These are phyloP conservation scores for Podosphaera xanthii DNA, from an alignment of 2,329 filamentous ascomycete species.

Conservation along the genomic window DNA sequence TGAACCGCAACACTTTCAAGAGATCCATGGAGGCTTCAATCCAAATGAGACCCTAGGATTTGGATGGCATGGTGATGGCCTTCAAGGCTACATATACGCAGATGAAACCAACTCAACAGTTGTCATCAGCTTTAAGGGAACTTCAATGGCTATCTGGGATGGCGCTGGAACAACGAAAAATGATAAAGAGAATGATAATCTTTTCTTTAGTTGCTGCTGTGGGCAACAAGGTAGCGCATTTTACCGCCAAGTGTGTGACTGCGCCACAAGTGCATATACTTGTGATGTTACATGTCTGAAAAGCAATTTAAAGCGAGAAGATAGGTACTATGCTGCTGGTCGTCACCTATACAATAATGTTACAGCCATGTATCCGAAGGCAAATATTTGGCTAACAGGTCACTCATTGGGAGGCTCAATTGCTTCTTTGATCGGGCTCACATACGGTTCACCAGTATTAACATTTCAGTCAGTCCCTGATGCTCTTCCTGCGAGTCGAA, in stretches of 20 bases:
- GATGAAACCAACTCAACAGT: constrained; percentile 70
- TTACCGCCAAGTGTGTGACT: constrained; percentile 85
- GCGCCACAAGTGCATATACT: constrained; percentile 63
- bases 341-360: constrained; percentile 83
- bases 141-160: constrained; percentile 74
- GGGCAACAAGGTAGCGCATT: constrained; percentile 76
- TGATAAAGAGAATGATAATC: constrained; percentile 92
- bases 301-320: constrained; percentile 53
- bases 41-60: constrained; percentile 67
- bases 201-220: constrained; percentile 96
- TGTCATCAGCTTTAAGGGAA: constrained; percentile 83
- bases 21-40: constrained; percentile 60
- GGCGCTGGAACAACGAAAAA: constrained; percentile 94
- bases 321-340: constrained; percentile 76
- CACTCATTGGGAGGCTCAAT: constrained; percentile 86
- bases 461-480: constrained; percentile 89
- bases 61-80: constrained; percentile 74
- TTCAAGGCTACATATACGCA: constrained; percentile 80
- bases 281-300: constrained; percentile 84
- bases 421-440: constrained; percentile 68
- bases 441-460: constrained; percentile 73
- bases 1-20: constrained; percentile 56
- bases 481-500: constrained; percentile 59
- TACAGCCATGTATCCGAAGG: constrained; percentile 62
- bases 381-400: constrained; percentile 73